Evolutionary conservation across 2,329 filamentous ascomycete species (phyloP), one percentile per base, ranked within the genome.

Genomic region (Clarireedia paspali): DNA sequence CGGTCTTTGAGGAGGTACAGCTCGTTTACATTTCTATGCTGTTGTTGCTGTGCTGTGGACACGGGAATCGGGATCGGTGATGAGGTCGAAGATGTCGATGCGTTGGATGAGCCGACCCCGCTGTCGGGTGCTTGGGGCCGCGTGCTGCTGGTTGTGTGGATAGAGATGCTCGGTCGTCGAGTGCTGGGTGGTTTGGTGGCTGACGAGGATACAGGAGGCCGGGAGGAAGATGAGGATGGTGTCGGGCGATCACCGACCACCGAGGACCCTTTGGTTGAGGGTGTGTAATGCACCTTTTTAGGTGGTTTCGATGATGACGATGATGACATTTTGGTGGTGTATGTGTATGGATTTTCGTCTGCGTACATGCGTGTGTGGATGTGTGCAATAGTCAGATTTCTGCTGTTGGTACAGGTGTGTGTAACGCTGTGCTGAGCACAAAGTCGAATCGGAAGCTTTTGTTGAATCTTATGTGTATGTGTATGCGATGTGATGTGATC

Each of bases 221-320:
- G 50, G 20, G 27, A 44, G 27, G 42, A 10, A 6, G 50, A 38
- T 9, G 50, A 39, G 2, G 27, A 34, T 12, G 30, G 30, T 12
- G 30, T 23, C 30, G 34, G 30, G 51, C 20, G n/a, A 10, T 45
- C 51, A 9, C 44, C 51, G 30, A 39, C 42, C 5, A 49, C 44
- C 0, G 51, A 54, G 2, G 51, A 54, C 12, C 53, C 53, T 38
- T 55, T 55, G 38, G 53, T 55, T 3, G 46, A 50, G 3, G 53
- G 23, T 15, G 53, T 50, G 38, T 55, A 55, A 24, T 50, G 53
- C n/a, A 55, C 53, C 14, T 55, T 55, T 15, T 50, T 55, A 14
- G 34, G 34, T 1, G 46, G 53, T 14, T 50, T 49, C 7, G 53
- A 55, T n/a, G 53, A 42, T 46, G 50, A 55, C 10, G 53, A 42